A percentile compares a stretch with the other conserved stretches of the same genome.
These are phyloP conservation scores for Helianthus annuus DNA, from an alignment of 129 eudicot species.

Conservation along the genomic window HanXRQr2.0-SUNRISE NC_035446.2:140979971-140980470, in stretches of 20 bases:
- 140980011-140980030: slow-evolving; percentile 94
- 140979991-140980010: slow-evolving; percentile 95
- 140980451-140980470: slow-evolving; percentile 81
- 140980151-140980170: slow-evolving; percentile 82
- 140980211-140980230: slow-evolving; percentile 86
- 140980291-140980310: slow-evolving; percentile 78
- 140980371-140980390: slow-evolving; percentile 81
- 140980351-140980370: slow-evolving; percentile 84
- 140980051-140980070: slow-evolving; percentile 80
- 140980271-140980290: slow-evolving; percentile 91
- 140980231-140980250: slow-evolving; percentile 91
- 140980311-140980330: slow-evolving; percentile 67
- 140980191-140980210: slow-evolving; percentile 90
- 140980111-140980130: slow-evolving; percentile 92
- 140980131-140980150: slow-evolving; percentile 79
- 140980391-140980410: slow-evolving; percentile 86
- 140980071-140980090: slow-evolving; percentile 91
- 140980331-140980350: slow-evolving; percentile 94
- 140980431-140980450: slow-evolving; percentile 96
- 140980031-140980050: slow-evolving; percentile 84
- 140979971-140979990: slow-evolving; percentile 86
- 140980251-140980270: slow-evolving; percentile 85
- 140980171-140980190: slow-evolving; percentile 84
- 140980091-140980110: slow-evolving; percentile 91
- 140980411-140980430: slow-evolving; percentile 97